phyloP scores from a whole-genome alignment of 2,329 filamentous ascomycete genomes.

The Bipolaris bicolor region DNA sequence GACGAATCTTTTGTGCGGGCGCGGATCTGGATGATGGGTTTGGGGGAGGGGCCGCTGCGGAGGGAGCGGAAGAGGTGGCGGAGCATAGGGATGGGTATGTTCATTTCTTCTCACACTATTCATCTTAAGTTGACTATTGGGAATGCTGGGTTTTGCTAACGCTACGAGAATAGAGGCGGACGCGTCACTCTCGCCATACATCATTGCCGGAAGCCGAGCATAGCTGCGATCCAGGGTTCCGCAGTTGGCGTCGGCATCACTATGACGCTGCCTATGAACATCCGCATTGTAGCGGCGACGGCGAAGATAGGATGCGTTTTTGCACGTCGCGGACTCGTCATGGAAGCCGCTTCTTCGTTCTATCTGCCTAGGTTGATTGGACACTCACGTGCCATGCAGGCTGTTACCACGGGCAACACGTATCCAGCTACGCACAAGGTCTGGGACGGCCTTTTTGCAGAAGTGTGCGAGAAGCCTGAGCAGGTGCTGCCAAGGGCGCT shows the following conservation, averaged over 20 bases:
- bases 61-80: conserved; percentile 51
- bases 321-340: conserved; percentile 69
- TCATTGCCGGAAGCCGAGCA: conserved; percentile 63
- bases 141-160: background rate
- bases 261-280: conserved; percentile 63
- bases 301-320: conserved; percentile 80
- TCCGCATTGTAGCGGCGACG: conserved; percentile 59
- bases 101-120: background rate
- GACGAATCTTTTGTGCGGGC: conserved; percentile 61
- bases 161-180: conserved; percentile 47
- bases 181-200: conserved; percentile 61
- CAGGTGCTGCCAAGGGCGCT: conserved; percentile 69
- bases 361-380: conserved; percentile 76
- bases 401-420: conserved; percentile 70
- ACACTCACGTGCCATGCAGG: conserved; percentile 65
- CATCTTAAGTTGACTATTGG: background rate
- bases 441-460: conserved; percentile 68
- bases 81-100: conserved; percentile 62
- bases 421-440: conserved; percentile 59
- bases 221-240: conserved; percentile 62
- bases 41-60: conserved; percentile 47
- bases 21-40: conserved; percentile 63
- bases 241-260: conserved; percentile 66
- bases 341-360: conserved; percentile 74
- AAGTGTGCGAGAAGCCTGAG: conserved; percentile 64